These are phyloP conservation scores for Kluyveromyces sp. DNA, from an alignment of 1,139 yeast species.

Conservation along the genomic window DNA sequence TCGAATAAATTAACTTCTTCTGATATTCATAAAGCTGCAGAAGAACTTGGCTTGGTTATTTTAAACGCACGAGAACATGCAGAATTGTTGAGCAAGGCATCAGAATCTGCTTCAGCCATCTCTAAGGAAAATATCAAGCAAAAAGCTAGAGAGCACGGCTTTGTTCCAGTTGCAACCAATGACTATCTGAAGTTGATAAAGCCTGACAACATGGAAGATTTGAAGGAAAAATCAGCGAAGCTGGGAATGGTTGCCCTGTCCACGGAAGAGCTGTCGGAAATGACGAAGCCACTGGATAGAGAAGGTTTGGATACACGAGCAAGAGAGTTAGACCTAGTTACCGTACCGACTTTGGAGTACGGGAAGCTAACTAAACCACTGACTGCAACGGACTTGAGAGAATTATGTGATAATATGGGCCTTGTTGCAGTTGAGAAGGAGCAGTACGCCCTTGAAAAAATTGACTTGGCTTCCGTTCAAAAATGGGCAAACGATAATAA, in stretches of 20 bases:
- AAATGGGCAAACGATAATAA: constrained; percentile 1
- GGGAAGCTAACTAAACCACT: constrained; percentile 8
- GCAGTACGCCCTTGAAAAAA: constrained; percentile 4
- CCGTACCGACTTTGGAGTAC: constrained; percentile 12
- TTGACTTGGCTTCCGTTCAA: background rate
- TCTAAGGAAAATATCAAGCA: constrained; percentile 6
- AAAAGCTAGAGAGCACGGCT: constrained; percentile 12
- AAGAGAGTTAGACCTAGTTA: constrained; percentile 8
- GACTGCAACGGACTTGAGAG: constrained; percentile 1
- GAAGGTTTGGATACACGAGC: constrained; percentile 4
- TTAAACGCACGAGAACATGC: constrained; percentile 21
- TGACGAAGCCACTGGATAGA: constrained; percentile 8
- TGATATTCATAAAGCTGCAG: constrained; percentile 31
- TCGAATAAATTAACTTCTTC: constrained; percentile 27
- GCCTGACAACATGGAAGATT: constrained; percentile 4
- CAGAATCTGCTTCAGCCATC: constrained; percentile 2
- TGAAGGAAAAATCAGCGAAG: constrained; percentile 9
- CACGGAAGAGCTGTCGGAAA: constrained; percentile 9
- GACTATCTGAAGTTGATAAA: constrained; percentile 11
- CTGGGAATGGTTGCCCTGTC: constrained; percentile 14
- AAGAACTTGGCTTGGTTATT: constrained; percentile 20
- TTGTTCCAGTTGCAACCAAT: constrained; percentile 11
- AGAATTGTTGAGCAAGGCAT: constrained; percentile 14
- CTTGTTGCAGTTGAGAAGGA: constrained; percentile 6
- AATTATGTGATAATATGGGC: constrained; percentile 2